Base-by-base conservation (phyloP, 495 filamentous ascomycete species). In the Parathielavia hyrcaniae region DNA sequence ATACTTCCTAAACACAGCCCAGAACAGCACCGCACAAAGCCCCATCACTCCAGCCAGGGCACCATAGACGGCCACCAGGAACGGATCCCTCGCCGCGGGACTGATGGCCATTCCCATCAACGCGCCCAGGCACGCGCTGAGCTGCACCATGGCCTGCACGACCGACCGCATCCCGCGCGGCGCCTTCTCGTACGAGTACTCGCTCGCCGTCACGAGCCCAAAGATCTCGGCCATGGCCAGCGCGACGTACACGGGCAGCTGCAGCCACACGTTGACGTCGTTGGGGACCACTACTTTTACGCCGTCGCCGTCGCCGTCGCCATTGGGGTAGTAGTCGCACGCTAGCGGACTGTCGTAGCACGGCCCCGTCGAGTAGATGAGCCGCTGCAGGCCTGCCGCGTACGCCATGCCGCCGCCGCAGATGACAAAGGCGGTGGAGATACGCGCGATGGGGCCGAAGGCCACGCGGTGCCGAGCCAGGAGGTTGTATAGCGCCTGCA, bases 101-200 rank as follows among this genome's bases (percentile, higher is more conserved):
- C 69, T 69, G 35, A 80, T 62, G 7, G 73, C 75, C 30, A 79
- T 69, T 8, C 73, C 77, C 43, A 79, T 55, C 14, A 68, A 65
- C 5, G 66, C 64, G 11, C 71, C 75, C 23, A 77, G 64, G 0
- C 73, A 73, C 4, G 71, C 71, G 38, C 69, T 73, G 8, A 76
- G 60, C 59, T 73, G 75, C 14, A 77, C 69, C 17, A 77, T 58
- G 1, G 71, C 69, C 57, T 79, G 74, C 0, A 63, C 61, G 4
- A 63, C 61, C 61, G 72, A 75, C 16, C 53, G 55, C 56, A 65
- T 60, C 7, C 61, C 62, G 14, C 61, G 61, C 2, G 75, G 73
- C 0, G 75, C 70, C 51, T 78, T 68, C 57, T 71, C 71, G 48
- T 77, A 78, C 1, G 74, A 83, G 47, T 86, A 88, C 62, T 82